Base-by-base conservation (phyloP, 140 eudicot genomes). In the Flaveria floridana region DNA sequence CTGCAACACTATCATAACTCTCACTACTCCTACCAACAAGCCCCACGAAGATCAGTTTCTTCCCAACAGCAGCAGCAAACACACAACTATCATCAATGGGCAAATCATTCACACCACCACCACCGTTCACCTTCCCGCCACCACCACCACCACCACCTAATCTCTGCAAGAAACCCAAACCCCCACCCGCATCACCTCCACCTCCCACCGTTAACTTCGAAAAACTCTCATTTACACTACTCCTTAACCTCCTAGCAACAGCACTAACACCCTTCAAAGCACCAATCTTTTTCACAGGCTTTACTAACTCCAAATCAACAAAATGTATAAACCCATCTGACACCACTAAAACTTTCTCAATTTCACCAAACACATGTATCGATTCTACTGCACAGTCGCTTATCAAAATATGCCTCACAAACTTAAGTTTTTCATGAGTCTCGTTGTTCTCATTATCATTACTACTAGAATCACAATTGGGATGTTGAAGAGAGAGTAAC, bases 11-110 rank as follows among this genome's bases (percentile, higher is more conserved):
- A 61, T 82, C 89, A 13, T 67, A 59, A 61, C 16, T 70, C 68
- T 70, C 75, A 13, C 57, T 78, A 73, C 76, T 68, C 74, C 81
- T 76, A 53, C 82, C 84, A 47, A 83, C 85, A 72, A 90, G 79
- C 82, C 89, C 94, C 18, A 91, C 81, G 37, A 93, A 61, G 1
- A 93, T 78, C 88, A 93, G 57, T 75, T 80, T 90, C 83, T 84
- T 94, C 75, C 91, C 97, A 41, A 89, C 80, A 10, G 84, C 91
- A 19, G 74, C 86, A 3, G 86, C 97, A 66, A 94, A 90, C 53
- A 85, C 84, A 65, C 86, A 86, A 63, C 73, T 80, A 64, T 75
- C 71, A 72, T 79, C 87, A 50, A 66, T 81, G 1, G 79, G 66
- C 55, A 84, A 39, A 51, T 71, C 95, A 20, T 44, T 68, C 65